Evolutionary conservation across 148 eudicot species (phyloP), one percentile per base, ranked within the genome.

Genomic region (Silene conica): DNA sequence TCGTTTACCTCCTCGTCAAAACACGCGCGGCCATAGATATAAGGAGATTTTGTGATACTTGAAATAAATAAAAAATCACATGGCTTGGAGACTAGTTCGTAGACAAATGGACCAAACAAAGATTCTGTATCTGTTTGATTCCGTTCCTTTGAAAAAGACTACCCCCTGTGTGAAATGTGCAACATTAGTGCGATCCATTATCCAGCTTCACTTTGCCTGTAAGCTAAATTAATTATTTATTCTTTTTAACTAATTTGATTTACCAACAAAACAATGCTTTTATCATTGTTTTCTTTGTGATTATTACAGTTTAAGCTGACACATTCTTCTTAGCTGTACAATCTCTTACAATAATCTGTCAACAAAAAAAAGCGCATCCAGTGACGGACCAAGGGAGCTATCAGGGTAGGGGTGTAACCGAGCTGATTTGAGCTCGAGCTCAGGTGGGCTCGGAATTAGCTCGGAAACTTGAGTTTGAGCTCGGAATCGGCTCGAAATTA

Each of bases 181-280:
- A 23, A 60, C 48, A 71, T 77, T 77, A 77, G 71, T 77, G 80
- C 75, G 75, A 71, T 77, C 65, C 75, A 77, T 71, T 56, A 63
- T 71, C 25, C 75, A n/a, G 19, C 74, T n/a, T 67, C 57, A 34
- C 56, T 41, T 34, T 13, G 63, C 62, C 13, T 76, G 69, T 15
- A 52, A 19, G 3, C 20, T 41, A 18, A 50, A 50, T 73, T 4
- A 21, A 21, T 25, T 55, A 0, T 52, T 21, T 34, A 71, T 13
- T 11, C n/a, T 19, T 73, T 61, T 8, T n/a, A n/a, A 22, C 15
- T 31, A 6, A 38, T 20, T 6, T 22, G 14, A 19, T 0, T 12
- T 61, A 14, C 19, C 45, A 13, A 5, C 66, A 57, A 43, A 75
- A 75, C 43, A 9, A 57, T 75, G 63, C 45, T 67, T 8, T 67